These are phyloP conservation scores for Scenedesmus sp. DNA, from an alignment of 163 green algal species.

Conservation along the genomic window DNA sequence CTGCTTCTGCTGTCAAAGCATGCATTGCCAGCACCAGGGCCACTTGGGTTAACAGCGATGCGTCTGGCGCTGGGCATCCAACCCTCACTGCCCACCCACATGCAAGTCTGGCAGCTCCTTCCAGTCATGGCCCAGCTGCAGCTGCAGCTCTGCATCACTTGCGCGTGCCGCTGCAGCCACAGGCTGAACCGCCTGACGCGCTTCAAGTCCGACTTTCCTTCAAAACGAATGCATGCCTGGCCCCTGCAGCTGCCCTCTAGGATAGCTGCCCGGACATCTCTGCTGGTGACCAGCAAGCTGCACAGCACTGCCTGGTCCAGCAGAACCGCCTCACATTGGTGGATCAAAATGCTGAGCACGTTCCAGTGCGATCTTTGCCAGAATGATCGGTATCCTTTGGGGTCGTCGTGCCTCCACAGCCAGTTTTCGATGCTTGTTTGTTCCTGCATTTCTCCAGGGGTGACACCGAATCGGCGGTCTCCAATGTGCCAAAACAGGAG, in stretches of 20 bases:
- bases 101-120: background rate
- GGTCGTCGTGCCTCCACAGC: background rate
- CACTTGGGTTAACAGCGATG: too few relatives aligned
- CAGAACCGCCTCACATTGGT: background rate
- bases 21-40: background rate
- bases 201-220: background rate
- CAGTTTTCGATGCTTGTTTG: background rate
- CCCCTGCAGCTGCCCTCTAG: background rate
- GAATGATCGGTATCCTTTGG: background rate
- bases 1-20: background rate
- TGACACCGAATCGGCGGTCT: background rate
- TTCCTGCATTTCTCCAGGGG: background rate
- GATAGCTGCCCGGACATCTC: background rate
- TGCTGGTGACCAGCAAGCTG: background rate
- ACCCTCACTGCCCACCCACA: background rate
- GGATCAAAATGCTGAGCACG: background rate
- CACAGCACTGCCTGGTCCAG: constrained; percentile 5
- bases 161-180: background rate
- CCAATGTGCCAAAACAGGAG: too few relatives aligned
- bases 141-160: background rate
- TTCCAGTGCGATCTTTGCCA: background rate
- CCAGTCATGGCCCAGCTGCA: background rate
- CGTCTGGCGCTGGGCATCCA: background rate
- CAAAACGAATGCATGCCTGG: background rate
- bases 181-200: background rate